Evolutionary conservation across 805 yeast genomes (phyloP).

Genomic region (Cyberlindnera mississippiensis): DNA sequence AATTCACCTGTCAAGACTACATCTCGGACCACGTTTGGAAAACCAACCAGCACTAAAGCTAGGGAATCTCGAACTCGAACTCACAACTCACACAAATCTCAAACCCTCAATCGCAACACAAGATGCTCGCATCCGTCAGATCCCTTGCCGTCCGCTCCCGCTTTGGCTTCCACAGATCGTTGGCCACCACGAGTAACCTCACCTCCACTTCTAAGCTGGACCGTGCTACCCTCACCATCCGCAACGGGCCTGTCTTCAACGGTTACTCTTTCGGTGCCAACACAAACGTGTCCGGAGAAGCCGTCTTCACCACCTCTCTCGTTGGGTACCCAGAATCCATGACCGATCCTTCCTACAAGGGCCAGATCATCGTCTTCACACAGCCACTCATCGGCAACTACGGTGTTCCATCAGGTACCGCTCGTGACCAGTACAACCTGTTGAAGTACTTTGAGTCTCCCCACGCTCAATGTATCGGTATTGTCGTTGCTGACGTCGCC

Average conservation of each 20-base stretch:
- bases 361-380: slow-evolving; percentile 94
- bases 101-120: slow-evolving; percentile 5
- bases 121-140: slow-evolving; percentile 26
- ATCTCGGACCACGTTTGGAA: slow-evolving; percentile 52
- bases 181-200: slow-evolving; percentile 25
- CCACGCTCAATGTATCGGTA: slow-evolving; percentile 88
- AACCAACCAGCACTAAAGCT: slow-evolving; percentile 36
- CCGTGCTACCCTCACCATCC: slow-evolving; percentile 85
- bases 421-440: slow-evolving; percentile 78
- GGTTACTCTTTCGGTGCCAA: slow-evolving; percentile 97
- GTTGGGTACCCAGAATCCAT: slow-evolving; percentile 98
- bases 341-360: slow-evolving; percentile 98
- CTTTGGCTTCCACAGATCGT: slow-evolving; percentile 28
- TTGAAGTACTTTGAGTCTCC: slow-evolving; percentile 92
- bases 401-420: slow-evolving; percentile 89
- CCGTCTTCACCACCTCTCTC: slow-evolving; percentile 95
- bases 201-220: slow-evolving; percentile 39
- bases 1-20: slow-evolving; percentile 44
- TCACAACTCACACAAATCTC: too few species aligned
- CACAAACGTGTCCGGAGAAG: slow-evolving; percentile 91
- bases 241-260: slow-evolving; percentile 88
- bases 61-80: too few species aligned
- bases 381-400: slow-evolving; percentile 97
- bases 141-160: slow-evolving; percentile 15
- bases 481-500: slow-evolving; percentile 94